Evolutionary conservation across 78 protist genomes (phyloP), one percentile per base, ranked within the genome.

Genomic region (Chrysochromulina parva): DNA sequence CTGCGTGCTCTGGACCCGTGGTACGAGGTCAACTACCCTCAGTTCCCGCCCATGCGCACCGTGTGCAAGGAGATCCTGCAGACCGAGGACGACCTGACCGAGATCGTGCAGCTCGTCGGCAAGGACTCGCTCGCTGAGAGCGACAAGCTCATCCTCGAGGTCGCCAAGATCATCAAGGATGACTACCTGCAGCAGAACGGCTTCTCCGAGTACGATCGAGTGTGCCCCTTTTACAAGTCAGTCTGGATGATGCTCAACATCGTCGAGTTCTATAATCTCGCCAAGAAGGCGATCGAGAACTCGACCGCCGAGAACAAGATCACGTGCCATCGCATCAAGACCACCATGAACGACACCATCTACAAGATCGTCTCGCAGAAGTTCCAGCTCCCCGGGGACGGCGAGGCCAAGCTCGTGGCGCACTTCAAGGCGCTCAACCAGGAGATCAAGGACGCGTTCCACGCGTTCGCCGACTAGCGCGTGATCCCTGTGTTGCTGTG

Each of bases 191-290:
- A 26, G 47, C 99, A 97, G 93, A 97, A 97, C 94, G 98, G 99
- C 86, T 98, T 93, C 97, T 69, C 98, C 54, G 62, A 85, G 73
- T 96, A 96, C 93, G 99, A 99, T 90, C 89, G 93, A 48, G 96
- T 62, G 96, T 99, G 99, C 95, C 99, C 99, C 90, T 97, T 99
- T 96, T 98, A 95, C 95, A 99, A 99, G 97, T 97, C 99, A 10
- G 95, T 94, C 58, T 96, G 99, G 96, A 99, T 99, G 99, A 38
- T 98, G 90, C 90, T 95, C 58, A 97, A 96, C 93, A 96, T 98
- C 67, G 93, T 96, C 88, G 57, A 89, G 88, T 98, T 98, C 95
- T 95, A 98, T 95, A 71, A 91, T 17, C 69, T 80, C 24, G 93
- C 97, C 54, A 92, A 91, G 89, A 88, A 86, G 90, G 87, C 96